Conservation (phyloP, 2,329 filamentous ascomycete species). For the Fusarium algeriense region DNA sequence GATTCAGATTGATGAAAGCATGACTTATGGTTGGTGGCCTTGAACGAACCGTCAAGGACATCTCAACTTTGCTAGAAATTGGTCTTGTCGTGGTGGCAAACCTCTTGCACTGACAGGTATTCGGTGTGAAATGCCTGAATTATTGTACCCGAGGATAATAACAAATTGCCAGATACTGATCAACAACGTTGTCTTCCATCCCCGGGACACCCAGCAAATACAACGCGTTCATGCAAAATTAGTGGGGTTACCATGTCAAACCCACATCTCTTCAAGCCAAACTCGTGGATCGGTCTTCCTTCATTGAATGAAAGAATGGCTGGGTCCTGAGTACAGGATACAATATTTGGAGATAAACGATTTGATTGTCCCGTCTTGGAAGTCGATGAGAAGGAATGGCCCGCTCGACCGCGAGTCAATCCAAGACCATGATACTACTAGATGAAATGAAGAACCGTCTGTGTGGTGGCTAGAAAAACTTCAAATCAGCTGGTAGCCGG, state of each 20-base stretch:
- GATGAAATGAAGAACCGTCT: conserved; percentile 34
- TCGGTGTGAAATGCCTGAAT: conserved; percentile 1
- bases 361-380: background rate
- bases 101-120: background rate
- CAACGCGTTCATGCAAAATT: conserved; percentile 45
- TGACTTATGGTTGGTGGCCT: conserved; percentile 4
- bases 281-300: conserved; percentile 15
- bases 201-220: conserved; percentile 27
- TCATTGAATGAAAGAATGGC: conserved; percentile 9
- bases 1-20: conserved; percentile 15
- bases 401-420: conserved; percentile 45
- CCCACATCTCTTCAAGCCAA: conserved; percentile 27
- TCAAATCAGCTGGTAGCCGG: conserved; percentile 45
- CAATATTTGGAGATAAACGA: background rate
- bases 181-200: conserved; percentile 19
- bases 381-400: conserved; percentile 33
- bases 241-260: conserved; percentile 26
- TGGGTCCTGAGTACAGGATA: conserved; percentile 31
- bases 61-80: background rate
- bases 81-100: conserved; percentile 18
- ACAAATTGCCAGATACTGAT: conserved; percentile 15
- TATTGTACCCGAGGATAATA: conserved; percentile 7
- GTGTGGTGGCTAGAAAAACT: conserved; percentile 35
- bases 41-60: background rate
- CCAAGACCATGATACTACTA: conserved; percentile 27